These are phyloP conservation scores for Fusarium buharicum DNA, from an alignment of 2,329 filamentous ascomycete genomes.

Conservation along the genomic window DNA sequence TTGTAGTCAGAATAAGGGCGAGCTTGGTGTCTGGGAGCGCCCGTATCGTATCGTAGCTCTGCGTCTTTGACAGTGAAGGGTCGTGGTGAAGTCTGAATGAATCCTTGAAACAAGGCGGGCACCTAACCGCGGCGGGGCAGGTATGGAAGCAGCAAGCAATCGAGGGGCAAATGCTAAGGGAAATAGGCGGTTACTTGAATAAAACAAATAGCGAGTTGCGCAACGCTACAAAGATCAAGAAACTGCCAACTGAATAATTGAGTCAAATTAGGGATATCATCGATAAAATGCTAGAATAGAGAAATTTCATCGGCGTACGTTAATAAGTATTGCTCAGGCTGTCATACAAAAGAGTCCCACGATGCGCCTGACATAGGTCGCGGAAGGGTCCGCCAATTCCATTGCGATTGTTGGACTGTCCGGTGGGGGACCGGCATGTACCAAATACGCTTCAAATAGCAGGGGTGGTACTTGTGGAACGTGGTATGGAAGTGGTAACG, in stretches of 20 bases:
- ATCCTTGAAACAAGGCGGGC: conserved; percentile 32
- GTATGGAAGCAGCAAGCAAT: conserved; percentile 8
- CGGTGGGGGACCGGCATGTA: conserved; percentile 29
- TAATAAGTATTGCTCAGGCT: conserved; percentile 13
- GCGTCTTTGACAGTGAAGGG: conserved; percentile 16
- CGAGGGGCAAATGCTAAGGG: neutral
- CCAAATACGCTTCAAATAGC: conserved; percentile 20
- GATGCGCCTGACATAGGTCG: conserved; percentile 37
- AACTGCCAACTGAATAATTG: neutral
- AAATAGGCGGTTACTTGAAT: neutral
- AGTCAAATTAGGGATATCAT: conserved; percentile 16
- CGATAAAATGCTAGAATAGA: neutral
- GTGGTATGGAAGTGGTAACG: neutral
- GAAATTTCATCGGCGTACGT: conserved; percentile 12
- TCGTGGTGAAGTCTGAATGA: conserved; percentile 27
- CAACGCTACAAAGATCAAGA: neutral
- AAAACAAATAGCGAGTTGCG: neutral
- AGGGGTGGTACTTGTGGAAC: conserved; percentile 30
- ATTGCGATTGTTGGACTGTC: neutral
- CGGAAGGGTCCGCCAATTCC: conserved; percentile 34
- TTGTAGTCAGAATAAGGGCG: neutral
- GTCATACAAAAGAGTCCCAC: conserved; percentile 5
- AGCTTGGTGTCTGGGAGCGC: neutral
- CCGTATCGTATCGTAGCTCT: conserved; percentile 4
- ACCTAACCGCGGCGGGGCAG: conserved; percentile 31